Conservation (phyloP, 805 yeast species). For the Cyberlindnera japonica region DNA sequence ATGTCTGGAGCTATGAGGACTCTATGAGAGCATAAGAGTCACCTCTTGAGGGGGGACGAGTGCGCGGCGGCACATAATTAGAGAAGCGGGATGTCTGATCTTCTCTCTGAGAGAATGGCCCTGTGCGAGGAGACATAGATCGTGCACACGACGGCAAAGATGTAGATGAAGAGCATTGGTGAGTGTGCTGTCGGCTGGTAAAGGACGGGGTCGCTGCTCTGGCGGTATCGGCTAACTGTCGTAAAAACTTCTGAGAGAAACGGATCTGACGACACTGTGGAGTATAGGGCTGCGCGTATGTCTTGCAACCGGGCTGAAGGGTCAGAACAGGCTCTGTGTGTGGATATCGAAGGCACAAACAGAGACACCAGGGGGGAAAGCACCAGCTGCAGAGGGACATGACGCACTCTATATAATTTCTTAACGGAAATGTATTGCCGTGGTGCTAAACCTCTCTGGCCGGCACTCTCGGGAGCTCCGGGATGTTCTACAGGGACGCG, state of each 20-base stretch:
- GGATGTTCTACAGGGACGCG: no score
- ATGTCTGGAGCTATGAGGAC: no score
- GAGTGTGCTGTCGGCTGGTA: slow-evolving; percentile 6
- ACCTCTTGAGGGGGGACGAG: no score
- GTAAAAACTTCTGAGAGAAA: slow-evolving; percentile 44
- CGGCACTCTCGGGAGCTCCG: no score
- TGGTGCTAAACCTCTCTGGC: no score
- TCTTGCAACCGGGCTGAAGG: not conserved
- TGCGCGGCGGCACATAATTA: no score
- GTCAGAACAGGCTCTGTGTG: not conserved
- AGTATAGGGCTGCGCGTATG: not conserved
- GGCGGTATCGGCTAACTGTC: slow-evolving; percentile 92
- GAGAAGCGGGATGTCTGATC: slow-evolving; percentile 24
- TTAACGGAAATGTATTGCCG: no score
- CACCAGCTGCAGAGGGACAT: no score
- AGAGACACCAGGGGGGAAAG: no score
- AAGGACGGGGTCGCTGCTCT: slow-evolving; percentile 61
- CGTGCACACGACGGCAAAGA: slow-evolving; percentile 16
- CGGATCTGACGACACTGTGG: not conserved
- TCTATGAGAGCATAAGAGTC: no score
- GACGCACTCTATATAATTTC: no score
- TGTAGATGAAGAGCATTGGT: slow-evolving; percentile 13
- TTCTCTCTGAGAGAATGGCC: slow-evolving; percentile 23
- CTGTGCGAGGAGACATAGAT: slow-evolving; percentile 22
- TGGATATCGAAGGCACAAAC: no score